Evolutionary conservation across 2,329 filamentous ascomycete species (phyloP).

Genomic region (Neopestalotiopsis sp.): DNA sequence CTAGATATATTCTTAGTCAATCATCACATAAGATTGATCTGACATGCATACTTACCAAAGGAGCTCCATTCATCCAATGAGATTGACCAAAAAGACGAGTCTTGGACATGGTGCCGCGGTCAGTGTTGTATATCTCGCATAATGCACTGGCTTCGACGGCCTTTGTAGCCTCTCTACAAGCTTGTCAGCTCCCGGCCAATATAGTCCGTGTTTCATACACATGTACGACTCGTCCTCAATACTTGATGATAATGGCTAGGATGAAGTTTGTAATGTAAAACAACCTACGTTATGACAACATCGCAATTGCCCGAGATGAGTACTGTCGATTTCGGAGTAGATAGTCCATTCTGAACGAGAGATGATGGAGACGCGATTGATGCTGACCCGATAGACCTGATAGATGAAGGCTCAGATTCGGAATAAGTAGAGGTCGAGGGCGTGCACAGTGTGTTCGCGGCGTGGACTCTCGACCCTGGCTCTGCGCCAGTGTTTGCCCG

Average conservation of each 20-base stretch:
- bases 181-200: constrained; percentile 29
- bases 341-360: not conserved
- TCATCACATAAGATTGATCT: constrained; percentile 18
- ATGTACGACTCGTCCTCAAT: not conserved
- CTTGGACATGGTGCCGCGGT: constrained; percentile 58
- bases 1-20: constrained; percentile 31
- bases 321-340: not conserved
- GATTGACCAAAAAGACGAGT: constrained; percentile 61
- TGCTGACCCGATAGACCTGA: not conserved
- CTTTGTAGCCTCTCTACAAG: not conserved
- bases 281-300: not conserved
- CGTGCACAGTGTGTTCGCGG: too few species aligned
- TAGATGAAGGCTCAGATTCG: not conserved
- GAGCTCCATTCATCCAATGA: constrained; percentile 59
- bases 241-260: not conserved
- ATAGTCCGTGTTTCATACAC: not conserved
- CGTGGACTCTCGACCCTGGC: too few species aligned
- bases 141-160: constrained; percentile 34
- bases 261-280: not conserved
- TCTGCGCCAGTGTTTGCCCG: not conserved
- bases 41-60: constrained; percentile 43
- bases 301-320: not conserved
- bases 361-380: not conserved
- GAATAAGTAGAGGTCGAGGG: not conserved
- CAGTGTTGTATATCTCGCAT: constrained; percentile 38